phyloP scores from a whole-genome alignment of 495 filamentous ascomycete genomes.

The Aspergillus coremiiformis region DNA sequence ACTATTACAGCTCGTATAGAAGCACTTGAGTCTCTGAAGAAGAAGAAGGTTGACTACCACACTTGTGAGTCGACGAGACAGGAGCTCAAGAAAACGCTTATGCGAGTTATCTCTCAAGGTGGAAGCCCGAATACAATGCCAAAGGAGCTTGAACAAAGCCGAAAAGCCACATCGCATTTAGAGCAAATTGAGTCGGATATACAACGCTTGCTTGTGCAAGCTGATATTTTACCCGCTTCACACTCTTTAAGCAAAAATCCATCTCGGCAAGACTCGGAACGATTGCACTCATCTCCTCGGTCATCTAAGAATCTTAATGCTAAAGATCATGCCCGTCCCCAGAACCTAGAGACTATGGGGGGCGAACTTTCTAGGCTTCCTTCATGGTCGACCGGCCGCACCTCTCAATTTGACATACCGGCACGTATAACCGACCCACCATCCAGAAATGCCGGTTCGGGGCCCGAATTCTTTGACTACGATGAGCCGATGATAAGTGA shows the following conservation, averaged over 20 bases:
- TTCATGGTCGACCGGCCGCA: slow-evolving; percentile 1
- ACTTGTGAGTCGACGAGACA: slow-evolving; percentile 23
- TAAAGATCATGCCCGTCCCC: background rate
- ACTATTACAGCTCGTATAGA: slow-evolving; percentile 26
- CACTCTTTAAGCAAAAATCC: slow-evolving; percentile 6
- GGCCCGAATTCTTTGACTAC: slow-evolving; percentile 10
- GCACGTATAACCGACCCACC: slow-evolving; percentile 1
- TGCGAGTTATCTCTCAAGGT: slow-evolving; percentile 31
- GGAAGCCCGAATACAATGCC: slow-evolving; percentile 27
- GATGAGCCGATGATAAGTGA: slow-evolving; percentile 13
- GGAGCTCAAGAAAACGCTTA: slow-evolving; percentile 26
- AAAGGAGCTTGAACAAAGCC: slow-evolving; percentile 30
- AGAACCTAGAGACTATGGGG: background rate
- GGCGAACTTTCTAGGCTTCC: background rate
- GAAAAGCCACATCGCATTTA: slow-evolving; percentile 28
- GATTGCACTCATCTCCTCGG: background rate
- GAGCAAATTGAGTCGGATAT: slow-evolving; percentile 29
- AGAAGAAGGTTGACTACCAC: slow-evolving; percentile 20
- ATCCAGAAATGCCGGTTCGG: slow-evolving; percentile 1
- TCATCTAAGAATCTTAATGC: background rate
- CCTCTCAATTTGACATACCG: slow-evolving; percentile 1
- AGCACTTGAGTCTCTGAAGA: slow-evolving; percentile 28
- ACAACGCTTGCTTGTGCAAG: slow-evolving; percentile 20
- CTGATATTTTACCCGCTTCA: slow-evolving; percentile 10
- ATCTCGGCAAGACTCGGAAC: background rate